Evolutionary conservation across 2,329 filamentous ascomycete genomes (phyloP).

Genomic region (Huntiella bhutanensis): DNA sequence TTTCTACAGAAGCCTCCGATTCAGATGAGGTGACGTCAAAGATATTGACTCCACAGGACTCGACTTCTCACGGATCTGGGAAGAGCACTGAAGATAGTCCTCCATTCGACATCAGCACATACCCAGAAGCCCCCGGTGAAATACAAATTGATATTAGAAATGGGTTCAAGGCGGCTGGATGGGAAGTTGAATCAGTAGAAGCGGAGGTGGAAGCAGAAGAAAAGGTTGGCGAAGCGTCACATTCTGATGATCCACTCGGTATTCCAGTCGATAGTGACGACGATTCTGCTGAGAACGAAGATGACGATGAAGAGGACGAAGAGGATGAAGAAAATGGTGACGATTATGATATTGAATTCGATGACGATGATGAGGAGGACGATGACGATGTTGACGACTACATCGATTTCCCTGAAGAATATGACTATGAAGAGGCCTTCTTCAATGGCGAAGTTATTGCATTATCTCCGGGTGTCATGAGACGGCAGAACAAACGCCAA

Average conservation of each 20-base stretch:
- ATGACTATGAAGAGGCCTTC: background rate
- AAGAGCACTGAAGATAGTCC: too few species aligned
- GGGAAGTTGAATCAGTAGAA: too few species aligned
- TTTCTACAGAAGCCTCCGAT: too few species aligned
- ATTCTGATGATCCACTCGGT: background rate
- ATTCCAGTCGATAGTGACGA: background rate
- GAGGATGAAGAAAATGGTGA: background rate
- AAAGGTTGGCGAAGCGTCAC: too few species aligned
- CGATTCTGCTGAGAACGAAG: background rate
- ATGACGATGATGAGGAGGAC: background rate
- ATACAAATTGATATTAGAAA: too few species aligned
- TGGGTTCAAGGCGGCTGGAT: too few species aligned
- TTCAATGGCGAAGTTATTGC: conserved; percentile 6
- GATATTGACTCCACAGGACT: background rate
- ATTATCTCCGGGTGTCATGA: conserved; percentile 2
- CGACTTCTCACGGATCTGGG: too few species aligned
- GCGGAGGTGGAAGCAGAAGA: too few species aligned
- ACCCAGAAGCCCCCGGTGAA: too few species aligned
- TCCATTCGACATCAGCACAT: too few species aligned
- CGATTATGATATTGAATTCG: background rate
- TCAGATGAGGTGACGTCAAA: background rate
- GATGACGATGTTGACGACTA: background rate
- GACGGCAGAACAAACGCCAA: background rate
- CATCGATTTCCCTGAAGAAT: background rate
- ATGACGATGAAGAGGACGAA: background rate